A percentile compares a stretch with the other conserved stretches of the same genome.
Conservation (phyloP, 495 filamentous ascomycete species). For the Aspergillus cavernicola region DNA sequence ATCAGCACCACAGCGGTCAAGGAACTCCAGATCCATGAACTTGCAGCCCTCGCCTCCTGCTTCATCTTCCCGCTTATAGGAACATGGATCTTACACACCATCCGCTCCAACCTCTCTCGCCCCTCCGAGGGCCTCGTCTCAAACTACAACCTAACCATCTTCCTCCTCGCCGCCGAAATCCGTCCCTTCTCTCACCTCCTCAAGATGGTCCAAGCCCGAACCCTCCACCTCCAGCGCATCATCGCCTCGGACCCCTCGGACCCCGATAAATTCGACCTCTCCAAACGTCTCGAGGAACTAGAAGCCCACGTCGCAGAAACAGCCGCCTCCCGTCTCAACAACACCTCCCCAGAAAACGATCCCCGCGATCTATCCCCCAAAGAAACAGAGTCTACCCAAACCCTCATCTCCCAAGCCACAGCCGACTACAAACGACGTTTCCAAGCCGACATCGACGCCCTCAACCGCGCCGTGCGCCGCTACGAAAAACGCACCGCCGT, state of each 20-base stretch:
- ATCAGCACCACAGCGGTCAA: conserved; percentile 40
- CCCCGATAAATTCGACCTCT: conserved; percentile 49
- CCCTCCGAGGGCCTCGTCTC: conserved; percentile 85
- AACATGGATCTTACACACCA: conserved; percentile 72
- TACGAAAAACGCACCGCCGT: conserved; percentile 86
- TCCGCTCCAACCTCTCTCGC: conserved; percentile 70
- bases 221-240: conserved; percentile 76
- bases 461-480: conserved; percentile 86
- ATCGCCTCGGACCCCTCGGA: conserved; percentile 52
- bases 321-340: conserved; percentile 26
- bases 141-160: conserved; percentile 91
- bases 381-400: conserved; percentile 23
- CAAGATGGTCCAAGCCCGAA: conserved; percentile 72
- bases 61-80: conserved; percentile 76
- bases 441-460: conserved; percentile 80
- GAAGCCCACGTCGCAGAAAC: conserved; percentile 56
- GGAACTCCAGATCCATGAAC: conserved; percentile 72
- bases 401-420: conserved; percentile 46
- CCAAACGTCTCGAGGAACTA: conserved; percentile 62
- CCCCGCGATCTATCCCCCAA: conserved; percentile 11
- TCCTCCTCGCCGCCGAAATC: conserved; percentile 82
- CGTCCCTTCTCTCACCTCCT: conserved; percentile 77
- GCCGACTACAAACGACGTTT: conserved; percentile 60
- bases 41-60: conserved; percentile 68
- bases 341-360: not conserved